These are phyloP conservation scores for Aethionema arabicum DNA, from an alignment of 345 rosid genomes.

Conservation along the genomic window DNA sequence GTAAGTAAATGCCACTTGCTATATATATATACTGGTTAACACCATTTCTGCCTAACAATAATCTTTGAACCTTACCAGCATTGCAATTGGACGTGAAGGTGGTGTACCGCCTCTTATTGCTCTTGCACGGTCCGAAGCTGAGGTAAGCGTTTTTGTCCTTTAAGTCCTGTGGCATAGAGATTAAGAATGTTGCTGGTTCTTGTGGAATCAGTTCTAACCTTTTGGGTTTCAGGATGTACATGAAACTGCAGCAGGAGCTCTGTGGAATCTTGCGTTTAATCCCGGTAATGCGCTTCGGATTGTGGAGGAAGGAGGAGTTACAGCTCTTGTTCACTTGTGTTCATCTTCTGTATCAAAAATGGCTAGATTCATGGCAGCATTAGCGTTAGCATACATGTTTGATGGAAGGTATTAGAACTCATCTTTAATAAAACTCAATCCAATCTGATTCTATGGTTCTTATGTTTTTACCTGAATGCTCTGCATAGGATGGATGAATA, in stretches of 20 bases:
- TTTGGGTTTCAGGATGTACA: conserved; percentile 64
- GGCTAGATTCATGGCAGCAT: conserved; percentile 89
- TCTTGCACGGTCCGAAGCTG: conserved; percentile 67
- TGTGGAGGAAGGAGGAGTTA: conserved; percentile 85
- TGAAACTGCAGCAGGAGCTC: conserved; percentile 90
- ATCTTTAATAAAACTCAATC: background rate
- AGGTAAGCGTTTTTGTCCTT: conserved; percentile 42
- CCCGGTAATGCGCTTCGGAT: conserved; percentile 72
- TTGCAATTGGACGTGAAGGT: conserved; percentile 80
- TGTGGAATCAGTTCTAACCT: background rate
- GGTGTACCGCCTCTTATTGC: conserved; percentile 74
- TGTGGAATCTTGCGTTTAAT: conserved; percentile 86
- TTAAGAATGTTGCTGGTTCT: background rate
- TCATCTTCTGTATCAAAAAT: conserved; percentile 67
- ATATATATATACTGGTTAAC: background rate
- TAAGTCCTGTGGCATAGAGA: conserved; percentile 14
- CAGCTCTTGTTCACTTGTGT: conserved; percentile 72
- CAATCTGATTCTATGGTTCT: background rate
- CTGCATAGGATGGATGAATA: conserved; percentile 71
- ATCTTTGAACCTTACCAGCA: conserved; percentile 38
- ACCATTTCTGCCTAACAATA: background rate
- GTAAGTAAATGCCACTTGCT: background rate
- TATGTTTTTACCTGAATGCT: background rate
- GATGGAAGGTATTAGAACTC: conserved; percentile 57
- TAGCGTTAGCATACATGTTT: conserved; percentile 81